These are phyloP conservation scores for Pisolithus tinctorius DNA, from an alignment of 768 basidiomycete genomes.

Conservation along the genomic window DNA sequence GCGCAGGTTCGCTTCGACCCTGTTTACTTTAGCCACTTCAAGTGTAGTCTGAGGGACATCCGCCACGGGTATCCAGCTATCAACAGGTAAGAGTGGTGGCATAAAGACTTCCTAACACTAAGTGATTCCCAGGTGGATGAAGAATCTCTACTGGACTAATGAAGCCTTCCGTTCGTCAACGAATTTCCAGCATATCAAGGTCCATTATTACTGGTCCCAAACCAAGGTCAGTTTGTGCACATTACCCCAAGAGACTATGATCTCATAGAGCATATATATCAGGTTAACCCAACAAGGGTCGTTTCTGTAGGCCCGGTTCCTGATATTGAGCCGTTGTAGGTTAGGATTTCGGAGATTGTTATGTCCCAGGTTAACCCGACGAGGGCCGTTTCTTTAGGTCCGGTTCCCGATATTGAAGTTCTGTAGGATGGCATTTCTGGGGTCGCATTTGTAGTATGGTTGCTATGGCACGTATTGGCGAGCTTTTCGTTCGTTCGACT, in stretches of 20 bases:
- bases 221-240: slow-evolving; percentile 10
- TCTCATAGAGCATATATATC: not conserved
- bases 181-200: slow-evolving; percentile 74
- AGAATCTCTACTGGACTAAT: slow-evolving; percentile 87
- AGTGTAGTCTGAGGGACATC: slow-evolving; percentile 84
- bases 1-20: slow-evolving; percentile 79
- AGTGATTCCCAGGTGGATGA: slow-evolving; percentile 55
- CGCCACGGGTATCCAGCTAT: slow-evolving; percentile 84
- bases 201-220: slow-evolving; percentile 34
- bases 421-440: slow-evolving; percentile 26
- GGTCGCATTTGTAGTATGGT: not conserved
- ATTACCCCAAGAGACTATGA: not conserved
- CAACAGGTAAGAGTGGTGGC: slow-evolving; percentile 35
- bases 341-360: not conserved
- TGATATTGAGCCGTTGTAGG: slow-evolving; percentile 54
- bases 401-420: slow-evolving; percentile 60
- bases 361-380: slow-evolving; percentile 64
- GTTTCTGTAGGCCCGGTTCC: slow-evolving; percentile 73
- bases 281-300: slow-evolving; percentile 77
- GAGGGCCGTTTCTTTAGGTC: slow-evolving; percentile 71
- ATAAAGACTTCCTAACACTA: not conserved
- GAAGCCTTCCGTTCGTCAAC: slow-evolving; percentile 83
- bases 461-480: too few species aligned
- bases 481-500: too few species aligned
- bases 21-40: slow-evolving; percentile 90